Evolutionary conservation across 2,329 filamentous ascomycete genomes (phyloP), one percentile per base, ranked within the genome.

Genomic region (Colletotrichum tanaceti): DNA sequence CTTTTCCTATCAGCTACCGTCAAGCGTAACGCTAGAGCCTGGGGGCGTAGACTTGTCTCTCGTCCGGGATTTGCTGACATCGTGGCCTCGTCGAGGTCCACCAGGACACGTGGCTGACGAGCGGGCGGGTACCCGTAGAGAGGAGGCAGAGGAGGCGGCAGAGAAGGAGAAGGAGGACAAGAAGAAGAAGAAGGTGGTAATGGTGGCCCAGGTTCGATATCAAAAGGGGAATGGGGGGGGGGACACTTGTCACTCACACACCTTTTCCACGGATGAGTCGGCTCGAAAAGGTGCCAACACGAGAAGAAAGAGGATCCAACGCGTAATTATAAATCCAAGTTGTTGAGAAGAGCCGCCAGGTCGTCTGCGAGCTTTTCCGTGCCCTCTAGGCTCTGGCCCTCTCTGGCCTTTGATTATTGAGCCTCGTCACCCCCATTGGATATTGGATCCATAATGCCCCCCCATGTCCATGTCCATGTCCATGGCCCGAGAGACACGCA

Each of bases 331-430:
- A 57, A 66, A 62, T 55, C 63, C 11, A n/a, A 54, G n/a, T n/a
- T 32, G 39, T 32, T 47, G 38, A 20, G 55, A 22, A 53, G n/a
- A 47, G 47, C 22, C n/a, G 49, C 53, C 44, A 22, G 38, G 44
- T 44, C 38, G 22, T 58, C 24, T n/a, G n/a, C n/a, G n/a, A n/a
- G n/a, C 63, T 65, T 65, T 65, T 65, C 63, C 63, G 63, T 54
- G 18, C n/a, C n/a, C n/a, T n/a, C n/a, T n/a, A n/a, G n/a, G n/a
- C n/a, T n/a, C n/a, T n/a, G n/a, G n/a, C n/a, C n/a, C n/a, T 9
- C 39, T 16, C 32, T 41, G 39, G 53, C 55, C 28, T 38, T n/a
- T n/a, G n/a, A n/a, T 60, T 14, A 28, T 47, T 32, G 28, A 60
- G 63, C 28, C 46, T 60, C 39, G 55, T 41, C 55, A 60, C 13